Evolutionary conservation across 371 early-diverging fungal species (phyloP).

Genomic region (Mucor racemosus): DNA sequence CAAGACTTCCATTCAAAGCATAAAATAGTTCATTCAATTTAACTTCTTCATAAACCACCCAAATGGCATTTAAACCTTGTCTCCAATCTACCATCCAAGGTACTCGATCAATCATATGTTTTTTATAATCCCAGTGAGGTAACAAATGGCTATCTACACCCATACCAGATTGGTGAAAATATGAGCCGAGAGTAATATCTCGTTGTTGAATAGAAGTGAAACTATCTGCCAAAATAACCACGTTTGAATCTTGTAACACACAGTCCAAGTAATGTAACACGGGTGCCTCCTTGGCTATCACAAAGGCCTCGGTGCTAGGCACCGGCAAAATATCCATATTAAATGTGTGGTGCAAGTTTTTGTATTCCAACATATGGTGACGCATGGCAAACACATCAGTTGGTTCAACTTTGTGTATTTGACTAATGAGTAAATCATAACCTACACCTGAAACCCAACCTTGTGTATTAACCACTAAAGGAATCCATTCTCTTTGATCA

Average conservation of each 20-base stretch:
- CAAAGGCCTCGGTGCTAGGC: neutral
- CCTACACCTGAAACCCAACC: conserved; percentile 87
- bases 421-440: conserved; percentile 66
- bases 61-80: conserved; percentile 55
- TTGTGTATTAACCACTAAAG: conserved; percentile 81
- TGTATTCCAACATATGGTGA: conserved; percentile 14
- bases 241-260: conserved; percentile 9
- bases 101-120: conserved; percentile 54
- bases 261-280: conserved; percentile 27
- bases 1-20: conserved; percentile 77
- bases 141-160: conserved; percentile 7
- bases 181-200: conserved; percentile 53
- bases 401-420: conserved; percentile 56
- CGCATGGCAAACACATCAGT: conserved; percentile 56
- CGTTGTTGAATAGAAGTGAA: conserved; percentile 65
- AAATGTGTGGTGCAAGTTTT: conserved; percentile 47
- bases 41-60: conserved; percentile 66
- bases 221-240: conserved; percentile 27
- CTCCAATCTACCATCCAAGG: conserved; percentile 71
- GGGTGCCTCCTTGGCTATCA: conserved; percentile 11
- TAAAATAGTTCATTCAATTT: conserved; percentile 71
- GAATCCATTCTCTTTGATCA: conserved; percentile 43
- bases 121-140: conserved; percentile 62
- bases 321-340: conserved; percentile 20
- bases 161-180: conserved; percentile 37